Conservation (phyloP, 176 grass and related monocot species). For the Alopecurus myosuroides region DNA sequence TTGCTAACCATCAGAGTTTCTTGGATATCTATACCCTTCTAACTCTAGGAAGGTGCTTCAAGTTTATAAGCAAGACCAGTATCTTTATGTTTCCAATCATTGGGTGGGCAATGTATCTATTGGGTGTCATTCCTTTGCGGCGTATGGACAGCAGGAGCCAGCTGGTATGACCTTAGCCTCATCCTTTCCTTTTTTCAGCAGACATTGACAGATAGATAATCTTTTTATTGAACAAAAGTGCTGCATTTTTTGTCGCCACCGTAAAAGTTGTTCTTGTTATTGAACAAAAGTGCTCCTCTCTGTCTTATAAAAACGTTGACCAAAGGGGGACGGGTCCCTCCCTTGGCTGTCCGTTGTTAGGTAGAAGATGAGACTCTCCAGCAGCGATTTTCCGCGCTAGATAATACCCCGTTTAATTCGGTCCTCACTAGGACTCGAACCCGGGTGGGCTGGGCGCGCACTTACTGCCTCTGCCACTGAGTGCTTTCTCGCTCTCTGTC, state of each 20-base stretch:
- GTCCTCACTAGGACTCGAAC: too few relatives aligned
- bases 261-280: not conserved
- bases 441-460: too few relatives aligned
- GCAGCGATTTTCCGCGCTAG: too few relatives aligned
- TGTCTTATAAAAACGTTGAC: too few relatives aligned
- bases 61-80: slow-evolving; percentile 98
- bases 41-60: slow-evolving; percentile 80
- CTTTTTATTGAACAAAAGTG: not conserved
- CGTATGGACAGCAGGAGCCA: slow-evolving; percentile 91
- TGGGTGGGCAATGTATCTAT: slow-evolving; percentile 96
- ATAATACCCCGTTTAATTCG: too few relatives aligned
- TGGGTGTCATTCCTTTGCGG: slow-evolving; percentile 83
- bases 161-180: slow-evolving; percentile 52
- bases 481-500: too few relatives aligned
- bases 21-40: slow-evolving; percentile 94
- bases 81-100: slow-evolving; percentile 93
- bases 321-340: too few relatives aligned
- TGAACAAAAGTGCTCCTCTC: too few relatives aligned
- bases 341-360: too few relatives aligned
- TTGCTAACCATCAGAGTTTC: slow-evolving; percentile 95
- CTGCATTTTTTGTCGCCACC: not conserved
- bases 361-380: too few relatives aligned
- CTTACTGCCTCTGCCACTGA: too few relatives aligned
- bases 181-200: not conserved
- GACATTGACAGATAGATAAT: not conserved